Evolutionary conservation across 192 early-diverging fungal genomes (phyloP), one percentile per base, ranked within the genome.

Genomic region (Backusella liffmaniae): DNA sequence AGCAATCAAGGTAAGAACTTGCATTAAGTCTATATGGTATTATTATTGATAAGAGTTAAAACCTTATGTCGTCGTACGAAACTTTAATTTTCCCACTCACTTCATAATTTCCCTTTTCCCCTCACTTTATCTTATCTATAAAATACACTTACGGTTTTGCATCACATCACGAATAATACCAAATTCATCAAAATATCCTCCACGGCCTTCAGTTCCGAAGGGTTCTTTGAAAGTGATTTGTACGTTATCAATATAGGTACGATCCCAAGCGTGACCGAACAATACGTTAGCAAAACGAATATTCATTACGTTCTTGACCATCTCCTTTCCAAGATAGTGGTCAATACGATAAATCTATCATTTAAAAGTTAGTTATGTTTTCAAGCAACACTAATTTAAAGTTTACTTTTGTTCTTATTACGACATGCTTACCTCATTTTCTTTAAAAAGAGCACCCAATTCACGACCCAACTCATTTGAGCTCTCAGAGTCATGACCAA

Each of bases 141-240:
- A 35, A 67, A 21, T 10, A 53, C 5, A 83, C 85, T 76, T 85
- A 88, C 87, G 92, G 84, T 95, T 95, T 86, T 95, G 94, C 90
- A 94, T 92, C 56, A 99, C 97, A 78, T 99, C 97, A 73, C 97
- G 95, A 77, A 99, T 96, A 59, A 99, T 97, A 30, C 97, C 97
- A 88, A 97, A 98, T 85, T 97, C 96, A 80, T 99, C 96, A 91
- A 99, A 98, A 88, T 99, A 99, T 0, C 97, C 97, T 67, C 97
- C 97, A 56, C 97, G 93, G 29, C 97, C 97, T 83, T 97, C 93
- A 0, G 97, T 99, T 62, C 97, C 97, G 79, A 99, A 92, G 72
- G 91, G 91, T 84, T 99, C 97, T 79, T 99, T 99, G 85, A 99
- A 98, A 1, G 96, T 98, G 82, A 99, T 97, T 85, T 99, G 97